Evolutionary conservation across 371 early-diverging fungal genomes (phyloP), one percentile per base, ranked within the genome.

Genomic region (Lichtheimia corymbifera): DNA sequence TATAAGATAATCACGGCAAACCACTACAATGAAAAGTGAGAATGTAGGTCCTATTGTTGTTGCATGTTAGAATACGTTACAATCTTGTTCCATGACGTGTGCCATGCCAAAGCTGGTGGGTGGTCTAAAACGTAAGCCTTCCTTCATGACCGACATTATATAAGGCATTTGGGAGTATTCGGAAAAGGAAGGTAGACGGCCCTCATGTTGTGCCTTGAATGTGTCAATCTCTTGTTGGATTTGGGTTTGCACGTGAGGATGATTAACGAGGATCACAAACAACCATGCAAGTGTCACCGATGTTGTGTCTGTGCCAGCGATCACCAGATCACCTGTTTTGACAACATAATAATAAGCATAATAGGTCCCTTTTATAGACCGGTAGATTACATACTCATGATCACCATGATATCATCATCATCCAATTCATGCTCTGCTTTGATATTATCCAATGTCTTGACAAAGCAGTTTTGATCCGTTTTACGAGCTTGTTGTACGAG

Each of bases 291-390:
- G n/a, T 15, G 68, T 57, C 13, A 56, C 50, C 20, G 64, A 40
- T 4, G 50, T 58, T 4, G 68, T 63, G 53, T 68, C 68, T 35
- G 68, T 41, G 7, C 64, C 68, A 35, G 63, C 68, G 40, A 35
- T 50, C 44, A 58, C 18, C n/a, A 68, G 24, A 27, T 68, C 68
- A 55, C 49, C 67, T 66, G n/a, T 28, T 41, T 41, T 40, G 56
- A 22, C 20, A 53, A 24, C 53, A n/a, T n/a, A n/a, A n/a, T n/a
- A 27, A 14, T 20, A n/a, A n/a, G 20, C 30, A 52, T 9, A 35
- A 2, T 7, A n/a, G n/a, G n/a, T n/a, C n/a, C 22, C 24, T n/a
- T n/a, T 2, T 27, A 43, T 24, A 25, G 18, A 44, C 54, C 24
- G 0, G 4, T 22, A 53, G n/a, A 27, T 18, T 2, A 27, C 53